phyloP scores from a whole-genome alignment of 1,284 basidiomycete genomes.

The Tausonia pullulans region DNA sequence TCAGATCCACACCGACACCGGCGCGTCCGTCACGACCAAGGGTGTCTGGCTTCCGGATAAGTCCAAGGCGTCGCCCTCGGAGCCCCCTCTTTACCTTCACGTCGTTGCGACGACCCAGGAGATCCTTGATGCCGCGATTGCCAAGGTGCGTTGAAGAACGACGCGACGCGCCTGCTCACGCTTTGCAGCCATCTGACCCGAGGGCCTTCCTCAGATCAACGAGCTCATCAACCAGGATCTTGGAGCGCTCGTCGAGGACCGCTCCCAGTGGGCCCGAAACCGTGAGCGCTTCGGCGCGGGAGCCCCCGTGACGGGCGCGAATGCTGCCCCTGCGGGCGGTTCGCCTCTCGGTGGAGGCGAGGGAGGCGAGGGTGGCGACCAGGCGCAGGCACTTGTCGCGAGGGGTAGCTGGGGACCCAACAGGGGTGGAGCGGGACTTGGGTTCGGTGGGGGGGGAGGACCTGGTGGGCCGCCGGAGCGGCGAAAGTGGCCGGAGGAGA shows the following conservation, averaged over 20 bases:
- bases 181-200: neutral
- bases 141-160: conserved; percentile 35
- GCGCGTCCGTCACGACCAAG: conserved; percentile 79
- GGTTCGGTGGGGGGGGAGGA: neutral
- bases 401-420: no score
- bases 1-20: conserved; percentile 80
- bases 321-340: conserved; percentile 13
- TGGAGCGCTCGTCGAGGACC: conserved; percentile 76
- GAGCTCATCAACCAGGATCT: conserved; percentile 76
- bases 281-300: conserved; percentile 23
- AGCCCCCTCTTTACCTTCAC: conserved; percentile 90
- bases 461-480: conserved; percentile 24
- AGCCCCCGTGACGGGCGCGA: conserved; percentile 25
- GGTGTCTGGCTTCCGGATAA: conserved; percentile 91
- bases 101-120: conserved; percentile 74
- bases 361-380: neutral
- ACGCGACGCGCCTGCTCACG: neutral
- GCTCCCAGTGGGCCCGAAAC: conserved; percentile 40
- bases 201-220: conserved; percentile 41
- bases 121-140: conserved; percentile 65
- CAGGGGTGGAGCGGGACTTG: neutral
- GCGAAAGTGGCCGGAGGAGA: conserved; percentile 95
- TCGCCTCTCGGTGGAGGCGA: neutral
- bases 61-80: conserved; percentile 74
- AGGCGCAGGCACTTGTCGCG: neutral